Percentiles rank a stretch among this genome's conserved stretches.
Evolutionary conservation across 345 rosid genomes (phyloP).

Genomic region (Geranium rotundifolium): DNA sequence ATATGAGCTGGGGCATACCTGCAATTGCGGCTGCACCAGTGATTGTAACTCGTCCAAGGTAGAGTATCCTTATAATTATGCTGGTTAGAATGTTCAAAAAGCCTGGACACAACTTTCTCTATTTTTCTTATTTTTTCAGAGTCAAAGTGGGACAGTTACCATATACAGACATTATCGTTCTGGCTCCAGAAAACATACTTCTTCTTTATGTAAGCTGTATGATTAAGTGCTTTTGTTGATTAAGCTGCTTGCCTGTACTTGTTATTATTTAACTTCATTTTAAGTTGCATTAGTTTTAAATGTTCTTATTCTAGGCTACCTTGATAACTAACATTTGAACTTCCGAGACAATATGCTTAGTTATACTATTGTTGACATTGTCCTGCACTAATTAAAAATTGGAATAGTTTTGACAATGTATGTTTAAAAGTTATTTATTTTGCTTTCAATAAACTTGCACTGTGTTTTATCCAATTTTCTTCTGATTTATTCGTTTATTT

Average conservation of each 20-base stretch:
- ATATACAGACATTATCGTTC: slow-evolving; percentile 56
- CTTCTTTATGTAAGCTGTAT: slow-evolving; percentile 67
- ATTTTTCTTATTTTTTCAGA: slow-evolving; percentile 28
- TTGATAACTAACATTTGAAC: too few relatives aligned
- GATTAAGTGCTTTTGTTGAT: neutral
- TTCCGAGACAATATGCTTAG: too few relatives aligned
- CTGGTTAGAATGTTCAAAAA: neutral
- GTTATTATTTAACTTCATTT: slow-evolving; percentile 1
- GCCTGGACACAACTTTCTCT: neutral
- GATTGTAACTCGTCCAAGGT: slow-evolving; percentile 76
- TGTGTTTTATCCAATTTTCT: too few relatives aligned
- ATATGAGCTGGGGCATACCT: slow-evolving; percentile 81
- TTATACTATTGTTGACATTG: too few relatives aligned
- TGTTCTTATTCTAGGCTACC: too few relatives aligned
- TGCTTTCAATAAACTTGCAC: too few relatives aligned
- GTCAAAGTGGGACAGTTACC: slow-evolving; percentile 56
- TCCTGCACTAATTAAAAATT: too few relatives aligned
- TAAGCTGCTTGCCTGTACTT: neutral
- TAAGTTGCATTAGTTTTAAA: neutral
- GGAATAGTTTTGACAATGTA: too few relatives aligned
- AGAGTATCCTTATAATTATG: slow-evolving; percentile 6
- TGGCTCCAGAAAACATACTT: slow-evolving; percentile 70
- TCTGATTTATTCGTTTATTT: too few relatives aligned
- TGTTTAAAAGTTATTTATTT: too few relatives aligned
- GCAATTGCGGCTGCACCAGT: slow-evolving; percentile 88